A percentile compares a stretch with the other conserved stretches of the same genome.
Conservation (phyloP, 257 asterid genomes). For the Thymus mandschuricus region DNA sequence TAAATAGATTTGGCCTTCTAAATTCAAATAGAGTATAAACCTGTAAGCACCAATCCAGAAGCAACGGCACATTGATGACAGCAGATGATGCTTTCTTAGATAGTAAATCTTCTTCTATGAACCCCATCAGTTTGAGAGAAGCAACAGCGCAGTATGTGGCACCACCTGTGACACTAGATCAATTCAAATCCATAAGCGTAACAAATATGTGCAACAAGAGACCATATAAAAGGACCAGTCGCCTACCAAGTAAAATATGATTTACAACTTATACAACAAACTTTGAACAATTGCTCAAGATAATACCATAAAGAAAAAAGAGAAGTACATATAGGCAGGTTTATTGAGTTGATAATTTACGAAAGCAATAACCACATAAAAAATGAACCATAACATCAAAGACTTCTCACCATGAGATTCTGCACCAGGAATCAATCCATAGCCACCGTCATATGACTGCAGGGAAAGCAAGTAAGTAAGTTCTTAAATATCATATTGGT, state of each 20-base stretch:
- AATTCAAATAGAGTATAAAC: conserved; percentile 42
- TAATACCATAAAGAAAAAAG: conserved; percentile 2
- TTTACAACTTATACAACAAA: not conserved
- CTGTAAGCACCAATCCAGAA: conserved; percentile 91
- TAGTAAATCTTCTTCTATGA: conserved; percentile 62
- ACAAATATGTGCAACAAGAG: conserved; percentile 34
- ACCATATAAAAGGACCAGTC: conserved; percentile 21
- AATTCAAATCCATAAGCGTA: conserved; percentile 59
- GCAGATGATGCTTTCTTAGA: conserved; percentile 47
- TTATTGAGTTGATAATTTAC: conserved; percentile 17
- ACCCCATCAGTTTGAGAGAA: conserved; percentile 93
- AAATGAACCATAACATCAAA: not conserved
- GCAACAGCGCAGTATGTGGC: conserved; percentile 99
- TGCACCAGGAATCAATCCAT: conserved; percentile 86
- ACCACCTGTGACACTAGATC: conserved; percentile 93
- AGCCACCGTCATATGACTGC: conserved; percentile 99
- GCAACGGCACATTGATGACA: conserved; percentile 64
- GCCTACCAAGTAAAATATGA: conserved; percentile 13
- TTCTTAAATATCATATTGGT: conserved; percentile 20
- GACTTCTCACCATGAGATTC: conserved; percentile 93
- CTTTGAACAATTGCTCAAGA: conserved; percentile 7
- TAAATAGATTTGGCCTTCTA: conserved; percentile 6
- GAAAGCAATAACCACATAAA: not conserved
- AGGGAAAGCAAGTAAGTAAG: conserved; percentile 29
- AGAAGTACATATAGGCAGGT: not conserved